Conservation (phyloP, 495 filamentous ascomycete genomes). For the Apodospora peruviana region DNA sequence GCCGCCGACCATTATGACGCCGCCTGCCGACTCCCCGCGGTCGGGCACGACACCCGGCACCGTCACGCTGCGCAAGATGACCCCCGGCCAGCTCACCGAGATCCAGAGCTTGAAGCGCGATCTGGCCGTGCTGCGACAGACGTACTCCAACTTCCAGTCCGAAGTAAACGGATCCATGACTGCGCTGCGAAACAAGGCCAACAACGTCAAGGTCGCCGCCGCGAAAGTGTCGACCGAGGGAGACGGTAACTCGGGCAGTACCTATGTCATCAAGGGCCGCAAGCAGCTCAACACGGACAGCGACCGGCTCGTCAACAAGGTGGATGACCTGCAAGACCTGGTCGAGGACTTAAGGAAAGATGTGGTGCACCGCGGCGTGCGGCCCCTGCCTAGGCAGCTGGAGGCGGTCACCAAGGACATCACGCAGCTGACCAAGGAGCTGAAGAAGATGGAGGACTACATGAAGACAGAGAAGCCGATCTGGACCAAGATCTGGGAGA, state of each 20-base stretch:
- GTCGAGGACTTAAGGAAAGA: slow-evolving; percentile 97
- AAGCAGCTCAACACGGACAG: slow-evolving; percentile 78
- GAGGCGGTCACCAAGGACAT: slow-evolving; percentile 86
- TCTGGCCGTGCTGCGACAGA: slow-evolving; percentile 87
- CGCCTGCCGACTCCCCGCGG: slow-evolving; percentile 29
- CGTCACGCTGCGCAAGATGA: slow-evolving; percentile 27
- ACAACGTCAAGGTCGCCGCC: slow-evolving; percentile 69
- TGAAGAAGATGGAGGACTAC: slow-evolving; percentile 94
- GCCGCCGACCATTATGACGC: slow-evolving; percentile 44
- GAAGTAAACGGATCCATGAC: slow-evolving; percentile 87
- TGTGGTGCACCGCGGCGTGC: slow-evolving; percentile 87
- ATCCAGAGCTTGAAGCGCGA: slow-evolving; percentile 82
- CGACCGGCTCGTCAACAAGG: slow-evolving; percentile 78
- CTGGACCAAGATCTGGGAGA: slow-evolving; percentile 99
- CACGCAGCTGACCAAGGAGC: slow-evolving; percentile 68
- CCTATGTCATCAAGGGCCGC: slow-evolving; percentile 80
- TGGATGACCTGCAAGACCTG: slow-evolving; percentile 93
- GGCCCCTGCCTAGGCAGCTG: slow-evolving; percentile 85
- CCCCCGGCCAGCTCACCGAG: slow-evolving; percentile 57
- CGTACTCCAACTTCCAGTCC: slow-evolving; percentile 81
- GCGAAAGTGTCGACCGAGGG: slow-evolving; percentile 58
- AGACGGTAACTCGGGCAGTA: slow-evolving; percentile 66
- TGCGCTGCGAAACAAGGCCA: slow-evolving; percentile 71
- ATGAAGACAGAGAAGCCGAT: slow-evolving; percentile 85
- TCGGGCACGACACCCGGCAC: slow-evolving; percentile 8